Conservation (phyloP, 352 stramenopile species). For the Aphanomyces invadans region DNA sequence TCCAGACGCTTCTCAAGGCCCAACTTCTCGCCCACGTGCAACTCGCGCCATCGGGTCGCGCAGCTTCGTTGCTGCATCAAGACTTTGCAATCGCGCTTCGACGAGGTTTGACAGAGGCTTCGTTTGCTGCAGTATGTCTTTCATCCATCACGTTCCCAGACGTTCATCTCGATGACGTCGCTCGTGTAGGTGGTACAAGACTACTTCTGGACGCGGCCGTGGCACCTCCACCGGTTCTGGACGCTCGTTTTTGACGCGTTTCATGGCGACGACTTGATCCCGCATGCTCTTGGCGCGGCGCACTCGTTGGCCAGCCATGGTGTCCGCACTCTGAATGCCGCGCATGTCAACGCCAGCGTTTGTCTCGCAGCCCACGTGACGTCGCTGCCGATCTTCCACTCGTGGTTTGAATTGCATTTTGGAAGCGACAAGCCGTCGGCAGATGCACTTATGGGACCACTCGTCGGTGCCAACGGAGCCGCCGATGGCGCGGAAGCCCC, state of each 20-base stretch:
- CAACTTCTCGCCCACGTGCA: neutral
- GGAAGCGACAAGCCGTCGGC: neutral
- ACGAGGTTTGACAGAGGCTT: neutral
- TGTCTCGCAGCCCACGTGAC: neutral
- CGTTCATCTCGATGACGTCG: neutral
- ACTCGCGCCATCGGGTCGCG: neutral
- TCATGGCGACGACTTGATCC: neutral
- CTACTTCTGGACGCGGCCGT: slow-evolving; percentile 1
- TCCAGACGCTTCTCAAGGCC: slow-evolving; percentile 1
- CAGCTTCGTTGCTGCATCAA: neutral
- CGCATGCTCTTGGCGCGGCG: neutral
- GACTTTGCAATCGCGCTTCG: neutral
- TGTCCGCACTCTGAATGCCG: neutral
- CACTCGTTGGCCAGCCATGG: neutral
- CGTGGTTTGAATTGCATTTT: slow-evolving; percentile 17
- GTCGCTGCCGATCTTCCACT: neutral
- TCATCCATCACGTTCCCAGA: neutral
- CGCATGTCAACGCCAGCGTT: neutral
- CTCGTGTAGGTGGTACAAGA: neutral
- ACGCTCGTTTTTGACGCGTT: neutral
- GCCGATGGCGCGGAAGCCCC: neutral
- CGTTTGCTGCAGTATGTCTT: neutral
- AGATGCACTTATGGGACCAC: neutral
- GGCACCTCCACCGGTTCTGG: neutral
- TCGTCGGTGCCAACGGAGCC: too few species aligned